A percentile compares a stretch with the other conserved stretches of the same genome.
These are phyloP conservation scores for Talaromyces adpressus DNA, from an alignment of 495 filamentous ascomycete genomes.

Conservation along the genomic window DNA sequence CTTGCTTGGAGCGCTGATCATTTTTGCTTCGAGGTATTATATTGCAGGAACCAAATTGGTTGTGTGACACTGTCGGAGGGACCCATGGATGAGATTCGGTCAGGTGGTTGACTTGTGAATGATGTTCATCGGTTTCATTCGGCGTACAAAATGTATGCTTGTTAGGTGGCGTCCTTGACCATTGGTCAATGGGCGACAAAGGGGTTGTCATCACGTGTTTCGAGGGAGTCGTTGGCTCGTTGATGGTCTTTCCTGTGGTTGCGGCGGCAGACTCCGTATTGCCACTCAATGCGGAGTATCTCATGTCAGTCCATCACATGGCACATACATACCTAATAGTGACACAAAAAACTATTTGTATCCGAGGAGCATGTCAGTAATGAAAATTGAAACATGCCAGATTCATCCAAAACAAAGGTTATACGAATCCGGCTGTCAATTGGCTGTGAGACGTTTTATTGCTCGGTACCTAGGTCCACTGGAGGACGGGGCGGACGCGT, in stretches of 20 bases:
- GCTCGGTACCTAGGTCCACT: not conserved
- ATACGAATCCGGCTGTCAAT: not conserved
- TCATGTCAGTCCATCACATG: not conserved
- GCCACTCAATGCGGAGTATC: not conserved
- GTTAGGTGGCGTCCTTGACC: not conserved
- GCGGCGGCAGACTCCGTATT: not conserved
- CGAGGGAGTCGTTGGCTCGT: not conserved
- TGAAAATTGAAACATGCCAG: not conserved
- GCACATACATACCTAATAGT: not conserved
- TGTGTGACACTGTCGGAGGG: not conserved
- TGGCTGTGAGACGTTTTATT: not conserved
- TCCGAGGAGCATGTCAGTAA: not conserved
- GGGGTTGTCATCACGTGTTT: not conserved
- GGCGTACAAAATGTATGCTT: not conserved
- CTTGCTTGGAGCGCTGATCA: constrained; percentile 11
- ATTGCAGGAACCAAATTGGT: not conserved
- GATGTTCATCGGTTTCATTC: not conserved
- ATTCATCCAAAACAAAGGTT: not conserved
- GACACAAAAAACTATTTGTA: not conserved
- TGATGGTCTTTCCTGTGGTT: not conserved
- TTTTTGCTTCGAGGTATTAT: constrained; percentile 10
- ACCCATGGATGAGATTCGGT: not conserved
- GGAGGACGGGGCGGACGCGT: not conserved
- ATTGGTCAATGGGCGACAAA: not conserved
- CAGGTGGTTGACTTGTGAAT: not conserved